phyloP scores from a whole-genome alignment of 371 early-diverging fungal genomes.

The Mucor racemosus region DNA sequence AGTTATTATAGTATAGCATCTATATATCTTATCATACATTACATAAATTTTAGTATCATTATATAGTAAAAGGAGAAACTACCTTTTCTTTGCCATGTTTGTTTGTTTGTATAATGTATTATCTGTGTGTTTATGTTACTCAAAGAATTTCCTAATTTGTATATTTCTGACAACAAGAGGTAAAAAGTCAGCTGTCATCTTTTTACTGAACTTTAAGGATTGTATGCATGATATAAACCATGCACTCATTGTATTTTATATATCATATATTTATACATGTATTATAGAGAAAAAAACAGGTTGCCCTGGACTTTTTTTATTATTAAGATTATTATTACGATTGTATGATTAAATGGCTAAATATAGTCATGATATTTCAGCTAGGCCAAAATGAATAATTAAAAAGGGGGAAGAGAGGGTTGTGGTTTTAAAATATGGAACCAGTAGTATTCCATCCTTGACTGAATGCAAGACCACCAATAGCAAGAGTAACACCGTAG shows the following conservation, averaged over 20 bases:
- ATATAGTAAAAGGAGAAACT: neutral
- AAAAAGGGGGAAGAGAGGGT: neutral
- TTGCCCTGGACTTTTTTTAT: neutral
- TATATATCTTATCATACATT: neutral
- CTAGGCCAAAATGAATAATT: neutral
- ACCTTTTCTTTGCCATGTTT: constrained; percentile 2
- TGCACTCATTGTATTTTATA: too few relatives aligned
- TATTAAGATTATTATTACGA: neutral
- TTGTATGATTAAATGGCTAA: too few relatives aligned
- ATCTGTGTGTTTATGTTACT: neutral
- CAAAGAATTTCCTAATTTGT: neutral
- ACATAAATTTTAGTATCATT: neutral
- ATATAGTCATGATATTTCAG: neutral
- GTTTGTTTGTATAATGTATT: neutral
- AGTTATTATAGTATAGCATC: neutral
- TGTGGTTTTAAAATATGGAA: neutral
- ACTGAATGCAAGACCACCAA: constrained; percentile 32
- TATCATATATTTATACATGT: too few relatives aligned
- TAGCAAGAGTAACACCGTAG: constrained; percentile 30
- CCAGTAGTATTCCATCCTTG: constrained; percentile 22
- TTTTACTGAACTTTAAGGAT: neutral
- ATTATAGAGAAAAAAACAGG: neutral
- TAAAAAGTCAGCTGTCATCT: constrained; percentile 6
- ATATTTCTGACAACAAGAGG: constrained; percentile 5
- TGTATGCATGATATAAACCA: too few relatives aligned